Base-by-base conservation (phyloP, 2,329 filamentous ascomycete genomes). In the Coleophoma cylindrospora region DNA sequence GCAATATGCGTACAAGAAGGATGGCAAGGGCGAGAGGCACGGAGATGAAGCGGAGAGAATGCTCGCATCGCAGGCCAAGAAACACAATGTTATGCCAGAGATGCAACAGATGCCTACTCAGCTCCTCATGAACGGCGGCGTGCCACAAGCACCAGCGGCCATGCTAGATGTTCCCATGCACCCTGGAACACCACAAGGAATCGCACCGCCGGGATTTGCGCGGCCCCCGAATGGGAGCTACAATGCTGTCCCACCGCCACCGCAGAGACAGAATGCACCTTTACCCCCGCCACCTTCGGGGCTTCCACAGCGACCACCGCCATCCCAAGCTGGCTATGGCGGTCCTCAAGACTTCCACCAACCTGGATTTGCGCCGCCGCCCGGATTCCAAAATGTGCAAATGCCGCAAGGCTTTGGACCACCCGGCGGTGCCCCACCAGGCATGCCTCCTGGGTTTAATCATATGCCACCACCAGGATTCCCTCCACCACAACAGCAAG, bases 1-100 rank as follows among this genome's bases (percentile, higher is more conserved):
- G 41, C 92, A 97, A 70, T 99, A 97, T 69, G 94, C 94, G 37
- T 97, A 96, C 80, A 99, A 99, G 78, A 97, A 97, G 72, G 94
- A 99, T 64, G 94, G 94, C 59, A 96, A 96, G 73, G 92, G 92
- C 61, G 92, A 97, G 72, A 79, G 94, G 51, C 94, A 99, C 66
- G 94, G 94, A 61, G 94, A 99, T 67, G 81, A 91, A 61, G 94
- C 94, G 32, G 94, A 99, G 72, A 80, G 94, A 64, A 87, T 90
- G 74, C 81, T 99, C 43, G 94, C 94, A 32, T 85, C 87, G 27
- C 89, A 96, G 70, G 94, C 91, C 50, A 92, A 92, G 72, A 92
- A 91, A 66, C 89, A 96, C 68, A 96, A 96, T 63, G 88, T 99
- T 53, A 82, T 90, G 47, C 87, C 91, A 34, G 86, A 91, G 57